Base-by-base conservation (phyloP, 805 yeast genomes). In the Kuraishia hungarica region DNA sequence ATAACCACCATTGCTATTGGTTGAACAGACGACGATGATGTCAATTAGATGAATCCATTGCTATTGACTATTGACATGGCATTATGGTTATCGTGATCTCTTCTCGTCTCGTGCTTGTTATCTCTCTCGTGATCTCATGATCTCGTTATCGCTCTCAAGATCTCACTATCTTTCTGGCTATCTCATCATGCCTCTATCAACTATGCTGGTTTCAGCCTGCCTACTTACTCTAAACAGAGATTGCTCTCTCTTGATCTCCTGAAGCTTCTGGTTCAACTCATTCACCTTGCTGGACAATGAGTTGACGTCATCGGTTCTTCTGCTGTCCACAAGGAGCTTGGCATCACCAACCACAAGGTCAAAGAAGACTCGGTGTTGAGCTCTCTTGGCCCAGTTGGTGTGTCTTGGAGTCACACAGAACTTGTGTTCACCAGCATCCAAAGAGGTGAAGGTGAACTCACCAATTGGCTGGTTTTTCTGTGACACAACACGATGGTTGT, bases 341-440 rank as follows among this genome's bases (percentile, higher is more conserved):
- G 86, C 83, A 51, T 85, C 82, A 24, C 91, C 93, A 56, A 83
- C 76, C 50, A 81, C 84, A 62, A 87, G 76, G 58, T 86, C 89
- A 56, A 87, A 78, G 66, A 82, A 82, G 52, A 93, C 77, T 67
- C 94, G 81, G 62, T 89, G 85, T 57, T 71, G 72, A 58, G 73
- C 63, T n/a, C 73, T 67, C 51, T 63, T 63, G 2, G 87, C 76
- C 84, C 72, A 72, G 50, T 69, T 70, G 1, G 74, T 65, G 58
- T 72, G 77, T 52, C 65, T 64, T 52, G 83, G 83, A 48, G 83
- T 83, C 68, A 87, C 73, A 69, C 94, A 87, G 66, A 87, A 81
- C 69, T 82, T 83, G 72, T 87, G 93, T 64, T 87, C 93, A 62
- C 94, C 94, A 19, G 86, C 74, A 59, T 85, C 92, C 48, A 80